Evolutionary conservation across 805 yeast genomes (phyloP).

Genomic region (Lipomyces kockii): DNA sequence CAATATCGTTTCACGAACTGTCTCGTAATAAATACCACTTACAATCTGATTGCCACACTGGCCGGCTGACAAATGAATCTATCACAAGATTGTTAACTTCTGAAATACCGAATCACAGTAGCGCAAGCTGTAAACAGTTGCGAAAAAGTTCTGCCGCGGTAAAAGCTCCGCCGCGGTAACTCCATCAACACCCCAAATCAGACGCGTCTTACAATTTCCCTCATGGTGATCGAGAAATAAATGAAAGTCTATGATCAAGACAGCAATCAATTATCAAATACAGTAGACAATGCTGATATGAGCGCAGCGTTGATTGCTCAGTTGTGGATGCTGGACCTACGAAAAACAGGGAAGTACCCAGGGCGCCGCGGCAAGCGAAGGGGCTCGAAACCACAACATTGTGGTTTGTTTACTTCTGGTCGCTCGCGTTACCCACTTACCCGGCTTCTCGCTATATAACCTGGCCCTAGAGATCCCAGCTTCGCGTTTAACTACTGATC

Average conservation of each 20-base stretch:
- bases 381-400: conserved; percentile 17
- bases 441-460: neutral
- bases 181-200: neutral
- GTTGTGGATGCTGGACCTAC: neutral
- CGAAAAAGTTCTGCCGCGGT: neutral
- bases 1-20: neutral
- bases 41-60: conserved; percentile 96
- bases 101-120: neutral
- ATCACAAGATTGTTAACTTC: conserved; percentile 29
- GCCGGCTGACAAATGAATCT: conserved; percentile 92
- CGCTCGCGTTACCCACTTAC: conserved; percentile 18
- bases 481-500: too few relatives aligned
- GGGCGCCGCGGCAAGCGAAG: conserved; percentile 19
- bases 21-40: conserved; percentile 41
- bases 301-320: conserved; percentile 5
- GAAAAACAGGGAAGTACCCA: neutral
- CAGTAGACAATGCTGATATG: neutral
- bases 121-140: conserved; percentile 3
- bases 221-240: conserved; percentile 20
- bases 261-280: conserved; percentile 1
- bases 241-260: neutral
- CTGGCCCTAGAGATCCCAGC: too few relatives aligned
- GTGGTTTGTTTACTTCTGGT: conserved; percentile 32
- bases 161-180: neutral
- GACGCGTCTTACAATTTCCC: conserved; percentile 38